Conservation (phyloP, 2,329 filamentous ascomycete species). For the Fusarium cicatricum region DNA sequence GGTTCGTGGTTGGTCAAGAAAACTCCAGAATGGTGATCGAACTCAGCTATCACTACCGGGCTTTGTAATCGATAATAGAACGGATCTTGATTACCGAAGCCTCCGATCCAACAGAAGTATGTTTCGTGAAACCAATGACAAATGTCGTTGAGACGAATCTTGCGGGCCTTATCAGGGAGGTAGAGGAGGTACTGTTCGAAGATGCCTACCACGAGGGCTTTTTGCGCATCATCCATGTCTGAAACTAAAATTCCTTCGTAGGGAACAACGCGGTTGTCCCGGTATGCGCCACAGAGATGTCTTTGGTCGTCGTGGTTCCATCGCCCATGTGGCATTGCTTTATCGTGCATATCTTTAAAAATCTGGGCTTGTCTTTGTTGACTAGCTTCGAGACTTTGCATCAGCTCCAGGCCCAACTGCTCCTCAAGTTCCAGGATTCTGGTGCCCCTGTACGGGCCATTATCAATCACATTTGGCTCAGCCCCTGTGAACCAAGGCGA, state of each 20-base stretch:
- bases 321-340: constrained; percentile 71
- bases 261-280: constrained; percentile 78
- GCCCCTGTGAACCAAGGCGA: constrained; percentile 81
- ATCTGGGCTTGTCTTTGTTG: constrained; percentile 62
- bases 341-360: constrained; percentile 68
- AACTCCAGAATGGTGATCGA: too few species aligned
- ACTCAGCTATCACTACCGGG: constrained; percentile 77
- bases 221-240: constrained; percentile 57
- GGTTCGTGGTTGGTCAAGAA: constrained; percentile 78
- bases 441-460: constrained; percentile 72
- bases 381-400: constrained; percentile 64
- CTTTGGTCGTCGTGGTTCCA: constrained; percentile 85
- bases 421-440: constrained; percentile 73
- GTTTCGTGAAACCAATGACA: constrained; percentile 69
- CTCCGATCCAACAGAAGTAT: constrained; percentile 82
- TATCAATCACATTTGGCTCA: constrained; percentile 78
- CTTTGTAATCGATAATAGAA: constrained; percentile 83
- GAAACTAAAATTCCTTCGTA: constrained; percentile 72
- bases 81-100: constrained; percentile 69
- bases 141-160: constrained; percentile 63
- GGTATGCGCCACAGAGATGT: constrained; percentile 78
- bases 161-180: constrained; percentile 65
- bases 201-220: constrained; percentile 64
- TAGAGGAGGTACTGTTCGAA: constrained; percentile 73
- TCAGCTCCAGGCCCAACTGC: constrained; percentile 68